Percentiles rank a stretch among this genome's conserved stretches.
Evolutionary conservation across 2,329 filamentous ascomycete genomes (phyloP).

Genomic region (Aureobasidium sp.): DNA sequence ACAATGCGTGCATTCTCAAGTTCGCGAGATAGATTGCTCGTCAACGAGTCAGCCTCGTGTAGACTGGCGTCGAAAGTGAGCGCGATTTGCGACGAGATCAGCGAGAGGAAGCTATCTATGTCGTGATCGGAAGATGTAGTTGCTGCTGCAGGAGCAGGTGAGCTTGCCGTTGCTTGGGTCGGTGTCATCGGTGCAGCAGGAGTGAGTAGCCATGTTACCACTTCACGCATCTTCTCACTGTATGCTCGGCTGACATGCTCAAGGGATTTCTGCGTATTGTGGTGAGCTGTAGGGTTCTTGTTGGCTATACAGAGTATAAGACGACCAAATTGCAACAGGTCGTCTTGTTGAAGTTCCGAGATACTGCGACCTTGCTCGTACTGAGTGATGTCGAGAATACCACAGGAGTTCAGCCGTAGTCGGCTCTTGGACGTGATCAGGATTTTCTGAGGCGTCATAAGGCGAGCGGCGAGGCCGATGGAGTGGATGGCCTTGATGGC

Average conservation of each 20-base stretch:
- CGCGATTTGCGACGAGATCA: conserved; percentile 71
- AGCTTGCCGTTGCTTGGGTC: conserved; percentile 64
- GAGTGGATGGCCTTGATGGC: conserved; percentile 81
- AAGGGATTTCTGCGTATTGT: conserved; percentile 62
- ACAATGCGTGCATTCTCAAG: conserved; percentile 84
- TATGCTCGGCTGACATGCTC: conserved; percentile 73
- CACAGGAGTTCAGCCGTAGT: conserved; percentile 79
- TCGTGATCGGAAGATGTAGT: conserved; percentile 49
- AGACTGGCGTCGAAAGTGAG: conserved; percentile 69
- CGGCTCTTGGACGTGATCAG: conserved; percentile 85
- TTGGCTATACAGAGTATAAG: conserved; percentile 74
- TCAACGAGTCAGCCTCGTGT: conserved; percentile 71
- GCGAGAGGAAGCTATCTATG: conserved; percentile 70
- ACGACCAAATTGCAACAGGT: conserved; percentile 76
- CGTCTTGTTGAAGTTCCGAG: conserved; percentile 76
- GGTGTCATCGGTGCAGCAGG: conserved; percentile 32
- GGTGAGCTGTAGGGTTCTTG: conserved; percentile 42
- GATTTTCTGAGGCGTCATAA: conserved; percentile 82
- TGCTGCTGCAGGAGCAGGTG: conserved; percentile 53
- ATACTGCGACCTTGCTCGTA: conserved; percentile 64
- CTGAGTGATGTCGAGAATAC: conserved; percentile 81
- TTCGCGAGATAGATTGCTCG: conserved; percentile 65
- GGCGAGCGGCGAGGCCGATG: conserved; percentile 72
- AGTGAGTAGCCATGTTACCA: conserved; percentile 72
- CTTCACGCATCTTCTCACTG: conserved; percentile 69